Conservation (phyloP, 257 asterid species). For the Solanum gracilifrons region DNA sequence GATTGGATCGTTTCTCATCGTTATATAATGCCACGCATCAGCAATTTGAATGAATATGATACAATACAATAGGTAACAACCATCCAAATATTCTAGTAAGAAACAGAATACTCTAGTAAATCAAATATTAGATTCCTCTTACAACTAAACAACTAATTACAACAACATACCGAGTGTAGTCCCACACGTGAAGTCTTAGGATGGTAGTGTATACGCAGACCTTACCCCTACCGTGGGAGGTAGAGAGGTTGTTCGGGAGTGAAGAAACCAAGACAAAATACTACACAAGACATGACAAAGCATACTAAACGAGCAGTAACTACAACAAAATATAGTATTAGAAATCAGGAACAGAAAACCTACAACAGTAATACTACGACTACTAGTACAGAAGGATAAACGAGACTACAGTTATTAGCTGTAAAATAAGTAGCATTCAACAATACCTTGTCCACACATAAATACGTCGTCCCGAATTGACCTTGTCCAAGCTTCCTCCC, state of each 20-base stretch:
- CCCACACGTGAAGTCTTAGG: background rate
- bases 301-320: background rate
- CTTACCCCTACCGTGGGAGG: background rate
- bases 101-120: background rate
- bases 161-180: background rate
- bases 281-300: background rate
- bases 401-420: background rate
- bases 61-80: background rate
- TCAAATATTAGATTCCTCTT: background rate
- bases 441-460: conserved; percentile 39
- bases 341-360: background rate
- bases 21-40: background rate
- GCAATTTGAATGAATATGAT: background rate
- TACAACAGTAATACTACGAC: background rate
- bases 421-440: background rate
- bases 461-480: conserved; percentile 72
- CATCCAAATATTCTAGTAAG: background rate
- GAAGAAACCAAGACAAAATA: background rate
- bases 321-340: background rate
- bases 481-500: conserved; percentile 80
- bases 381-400: background rate
- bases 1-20: background rate
- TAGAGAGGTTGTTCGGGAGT: background rate
- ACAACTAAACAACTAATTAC: background rate
- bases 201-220: background rate